Evolutionary conservation across 345 rosid genomes (phyloP), one percentile per base, ranked within the genome.

Genomic region (Eucalyptus coolabah): DNA sequence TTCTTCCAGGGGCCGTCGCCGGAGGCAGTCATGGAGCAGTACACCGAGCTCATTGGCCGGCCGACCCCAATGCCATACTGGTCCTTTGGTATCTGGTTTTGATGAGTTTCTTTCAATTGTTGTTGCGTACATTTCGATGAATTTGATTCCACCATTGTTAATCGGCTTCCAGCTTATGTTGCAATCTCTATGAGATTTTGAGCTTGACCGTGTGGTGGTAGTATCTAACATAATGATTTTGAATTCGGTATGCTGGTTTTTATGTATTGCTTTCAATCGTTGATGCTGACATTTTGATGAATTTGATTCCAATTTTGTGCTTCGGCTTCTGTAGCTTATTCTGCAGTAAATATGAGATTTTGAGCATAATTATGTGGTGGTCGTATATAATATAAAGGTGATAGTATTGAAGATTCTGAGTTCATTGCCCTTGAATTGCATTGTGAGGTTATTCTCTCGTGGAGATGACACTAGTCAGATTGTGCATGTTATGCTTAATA

Each of bases 61-160:
- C 96, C 98, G 47, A 93, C 98, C 6, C 94, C 98, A 19, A 95
- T 95, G 98, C 97, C 98, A 86, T 95, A 95, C 86, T 96, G 98
- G 98, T 95, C 98, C 40, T 93, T 96, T 18, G 97, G 98, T 95
- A 88, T 40, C 47, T 88, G 12, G 63, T 51, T 86, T 69, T 45
- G 65, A 44, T 67, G 37, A 49, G 14, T 23, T 19, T 28, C 63
- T 85, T 85, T 24, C 87, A 30, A 45, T 45, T 50, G 53, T 47
- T 85, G 54, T 2, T 50, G 34, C 87, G 3, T 5, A 10, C 42
- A 10, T 72, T 18, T 72, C 3, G 45, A 72, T 72, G 45, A 69
- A 34, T 72, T 6, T 37, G 14, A 72, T 72, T 37, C 28, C 45
- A 19, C 82, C 2, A 37, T 72, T 37, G 45, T 6, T 19, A 8